Conservation (phyloP, 2,329 filamentous ascomycete species). For the Microdochium bolleyi region DNA sequence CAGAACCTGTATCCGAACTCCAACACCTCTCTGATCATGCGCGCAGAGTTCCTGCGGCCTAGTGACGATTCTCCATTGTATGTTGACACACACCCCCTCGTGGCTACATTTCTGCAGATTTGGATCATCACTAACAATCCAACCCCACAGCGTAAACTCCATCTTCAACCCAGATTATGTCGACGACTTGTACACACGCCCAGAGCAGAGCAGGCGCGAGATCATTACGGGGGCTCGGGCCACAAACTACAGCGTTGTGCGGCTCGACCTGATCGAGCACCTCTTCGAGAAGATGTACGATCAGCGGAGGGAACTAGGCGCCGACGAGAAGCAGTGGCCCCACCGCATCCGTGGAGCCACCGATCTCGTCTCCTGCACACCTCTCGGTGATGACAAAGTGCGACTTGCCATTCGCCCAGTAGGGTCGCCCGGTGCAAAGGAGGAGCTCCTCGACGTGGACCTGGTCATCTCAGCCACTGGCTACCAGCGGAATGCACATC, state of each 20-base stretch:
- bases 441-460: conserved; percentile 67
- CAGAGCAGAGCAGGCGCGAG: conserved; percentile 51
- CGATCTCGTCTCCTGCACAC: conserved; percentile 55
- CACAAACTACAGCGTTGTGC: conserved; percentile 93
- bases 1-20: conserved; percentile 76
- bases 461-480: conserved; percentile 82
- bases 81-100: conserved; percentile 24
- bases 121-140: conserved; percentile 13
- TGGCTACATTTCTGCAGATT: background rate
- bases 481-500: conserved; percentile 71
- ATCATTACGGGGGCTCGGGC: conserved; percentile 63
- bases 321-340: conserved; percentile 68
- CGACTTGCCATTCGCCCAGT: conserved; percentile 51
- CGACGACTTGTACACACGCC: conserved; percentile 64
- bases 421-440: conserved; percentile 14
- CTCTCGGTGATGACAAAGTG: conserved; percentile 37
- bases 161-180: conserved; percentile 89
- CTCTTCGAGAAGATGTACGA: conserved; percentile 85
- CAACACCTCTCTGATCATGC: conserved; percentile 70
- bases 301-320: conserved; percentile 63
- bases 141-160: conserved; percentile 69
- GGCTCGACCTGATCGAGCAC: conserved; percentile 80
- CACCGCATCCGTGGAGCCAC: conserved; percentile 70
- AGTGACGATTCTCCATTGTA: conserved; percentile 96
- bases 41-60: conserved; percentile 73